Conservation (phyloP, 106 monocot genomes). For the Platanthera zijinensis region DNA sequence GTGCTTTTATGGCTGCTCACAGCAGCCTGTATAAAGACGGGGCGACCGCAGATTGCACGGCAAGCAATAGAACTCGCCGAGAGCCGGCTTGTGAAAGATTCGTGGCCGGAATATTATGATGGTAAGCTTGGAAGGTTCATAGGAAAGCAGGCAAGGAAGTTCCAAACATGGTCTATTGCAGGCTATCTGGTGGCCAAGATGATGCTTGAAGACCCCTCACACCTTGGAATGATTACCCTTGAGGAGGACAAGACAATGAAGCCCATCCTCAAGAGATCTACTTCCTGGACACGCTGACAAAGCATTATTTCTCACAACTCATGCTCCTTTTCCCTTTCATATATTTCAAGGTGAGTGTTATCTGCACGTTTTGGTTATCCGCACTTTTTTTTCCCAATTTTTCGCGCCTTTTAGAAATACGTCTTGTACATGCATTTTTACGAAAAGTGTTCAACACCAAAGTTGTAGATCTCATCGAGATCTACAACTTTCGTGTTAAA, state of each 20-base stretch:
- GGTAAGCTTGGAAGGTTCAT: conserved; percentile 33
- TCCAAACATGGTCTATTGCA: conserved; percentile 45
- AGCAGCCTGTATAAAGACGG: conserved; percentile 44
- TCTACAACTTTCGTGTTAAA: too few relatives aligned
- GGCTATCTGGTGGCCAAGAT: conserved; percentile 49
- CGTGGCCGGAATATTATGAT: conserved; percentile 52
- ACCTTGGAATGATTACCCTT: conserved; percentile 41
- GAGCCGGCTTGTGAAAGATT: conserved; percentile 30
- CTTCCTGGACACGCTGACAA: conserved; percentile 31
- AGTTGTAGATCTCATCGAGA: too few relatives aligned
- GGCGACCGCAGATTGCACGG: conserved; percentile 36
- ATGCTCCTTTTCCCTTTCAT: too few relatives aligned
- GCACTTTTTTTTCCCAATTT: too few relatives aligned
- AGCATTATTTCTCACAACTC: neutral
- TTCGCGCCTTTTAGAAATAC: too few relatives aligned
- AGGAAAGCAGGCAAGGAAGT: conserved; percentile 43
- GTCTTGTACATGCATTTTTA: too few relatives aligned
- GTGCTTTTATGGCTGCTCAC: conserved; percentile 48
- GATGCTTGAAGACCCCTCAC: conserved; percentile 48
- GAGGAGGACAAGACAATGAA: conserved; percentile 44
- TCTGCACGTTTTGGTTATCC: too few relatives aligned
- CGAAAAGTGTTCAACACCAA: too few relatives aligned
- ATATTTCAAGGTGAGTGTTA: too few relatives aligned
- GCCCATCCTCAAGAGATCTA: conserved; percentile 31
- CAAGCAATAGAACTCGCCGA: conserved; percentile 41